Percentiles rank a stretch among this genome's conserved stretches.
Evolutionary conservation across 2,329 filamentous ascomycete genomes (phyloP).

Genomic region (Tricladium varicosporioides): DNA sequence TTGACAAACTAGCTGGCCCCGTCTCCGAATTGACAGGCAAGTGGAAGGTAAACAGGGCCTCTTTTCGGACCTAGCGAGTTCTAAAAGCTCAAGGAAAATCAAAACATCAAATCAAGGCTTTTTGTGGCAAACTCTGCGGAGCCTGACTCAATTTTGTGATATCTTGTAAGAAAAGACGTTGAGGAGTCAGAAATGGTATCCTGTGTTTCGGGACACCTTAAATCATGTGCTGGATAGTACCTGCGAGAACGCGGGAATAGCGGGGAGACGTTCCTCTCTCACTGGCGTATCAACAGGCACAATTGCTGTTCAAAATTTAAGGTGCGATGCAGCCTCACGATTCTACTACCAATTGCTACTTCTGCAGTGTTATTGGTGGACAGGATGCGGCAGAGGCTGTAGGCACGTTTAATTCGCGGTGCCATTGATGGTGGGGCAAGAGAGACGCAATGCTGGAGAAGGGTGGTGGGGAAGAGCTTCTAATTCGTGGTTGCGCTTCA

Average conservation of each 20-base stretch:
- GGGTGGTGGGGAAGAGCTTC: background rate
- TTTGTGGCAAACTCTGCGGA: background rate
- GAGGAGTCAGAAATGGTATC: conserved; percentile 14
- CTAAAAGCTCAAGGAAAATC: conserved; percentile 4
- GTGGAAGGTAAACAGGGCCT: conserved; percentile 30
- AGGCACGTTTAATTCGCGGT: conserved; percentile 5
- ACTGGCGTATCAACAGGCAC: conserved; percentile 19
- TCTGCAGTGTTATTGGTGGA: conserved; percentile 5
- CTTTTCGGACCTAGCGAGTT: conserved; percentile 23
- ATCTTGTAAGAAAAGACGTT: conserved; percentile 10
- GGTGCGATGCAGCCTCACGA: conserved; percentile 21
- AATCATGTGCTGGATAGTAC: conserved; percentile 27
- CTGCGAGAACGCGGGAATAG: conserved; percentile 19
- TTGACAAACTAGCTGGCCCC: conserved; percentile 25
- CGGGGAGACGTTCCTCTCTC: conserved; percentile 11
- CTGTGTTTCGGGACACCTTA: conserved; percentile 23
- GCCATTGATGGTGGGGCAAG: conserved; percentile 2
- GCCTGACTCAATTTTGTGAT: conserved; percentile 4
- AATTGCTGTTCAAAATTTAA: conserved; percentile 16
- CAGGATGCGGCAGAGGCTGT: conserved; percentile 7
- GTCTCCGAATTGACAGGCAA: conserved; percentile 14
- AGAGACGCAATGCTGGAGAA: background rate
- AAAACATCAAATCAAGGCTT: conserved; percentile 1
- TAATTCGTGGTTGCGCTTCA: background rate
- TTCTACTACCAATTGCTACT: conserved; percentile 5